Base-by-base conservation (phyloP, 2,329 filamentous ascomycete species). In the Westerdykella ornata region DNA sequence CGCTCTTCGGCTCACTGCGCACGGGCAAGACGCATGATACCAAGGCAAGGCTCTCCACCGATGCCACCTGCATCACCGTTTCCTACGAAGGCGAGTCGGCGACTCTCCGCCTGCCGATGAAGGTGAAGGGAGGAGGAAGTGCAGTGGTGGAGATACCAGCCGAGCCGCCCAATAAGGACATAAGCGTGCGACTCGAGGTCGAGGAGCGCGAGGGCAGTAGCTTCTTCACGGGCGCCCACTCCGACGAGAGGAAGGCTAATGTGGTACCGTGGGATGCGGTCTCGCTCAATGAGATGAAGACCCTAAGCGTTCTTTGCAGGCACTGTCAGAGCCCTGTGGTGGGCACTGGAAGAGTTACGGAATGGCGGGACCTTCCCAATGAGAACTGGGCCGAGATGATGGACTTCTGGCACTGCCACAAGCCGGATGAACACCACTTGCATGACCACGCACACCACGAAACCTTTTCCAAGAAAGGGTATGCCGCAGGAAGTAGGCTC, bases 301-400 rank as follows among this genome's bases (percentile, higher is more conserved):
- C 45, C 12, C 40, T 54, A 8, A 49, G 53, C 36, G 36, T 64
- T 3, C 35, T 44, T 7, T 66, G 63, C 29, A 61, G 55, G 41
- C 51, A 38, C 17, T 66, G 63, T 35, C 35, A 46, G 22, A 36
- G 32, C 3, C 32, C 48, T 15, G 32, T 65, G 8, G 39, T 65
- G 1, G 17, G 43, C 1, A 40, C 36, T 18, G 54, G 43, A 2
- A 49, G 38, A 11, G 47, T 62, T 8, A 68, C 65, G 30, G 65
- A 68, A 29, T 98, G 92, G 90, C 95, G 90, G 67, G 88, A 98
- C 59, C 71, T 98, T 14, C 92, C 92, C 0, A 95, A 88, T 59
- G 88, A 94, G 55, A 90, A 95, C 58, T 98, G 92, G 92, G 94
- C 92, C 0, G 92, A 98, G 69, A 94, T 98, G 89, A 98, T 98